Percentiles rank a stretch among this genome's conserved stretches.
These are phyloP conservation scores for Ceratocystis lukuohia DNA, from an alignment of 2,329 filamentous ascomycete genomes.

Conservation along the genomic window DNA sequence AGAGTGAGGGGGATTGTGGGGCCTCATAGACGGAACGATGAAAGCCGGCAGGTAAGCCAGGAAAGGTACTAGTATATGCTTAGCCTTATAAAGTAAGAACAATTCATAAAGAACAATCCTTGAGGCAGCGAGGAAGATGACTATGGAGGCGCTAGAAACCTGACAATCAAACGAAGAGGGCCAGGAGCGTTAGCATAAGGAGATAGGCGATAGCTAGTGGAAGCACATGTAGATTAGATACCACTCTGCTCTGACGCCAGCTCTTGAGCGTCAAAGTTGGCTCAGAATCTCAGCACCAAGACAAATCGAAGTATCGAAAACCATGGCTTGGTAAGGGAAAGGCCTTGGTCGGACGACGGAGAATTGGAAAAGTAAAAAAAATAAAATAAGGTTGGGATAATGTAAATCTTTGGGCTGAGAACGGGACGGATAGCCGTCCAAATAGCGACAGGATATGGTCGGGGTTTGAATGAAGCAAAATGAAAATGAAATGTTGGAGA, in stretches of 20 bases:
- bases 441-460: not conserved
- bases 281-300: not conserved
- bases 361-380: not conserved
- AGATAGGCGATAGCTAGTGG: not conserved
- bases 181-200: not conserved
- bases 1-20: no score
- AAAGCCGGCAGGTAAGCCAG: not conserved
- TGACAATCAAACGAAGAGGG: not conserved
- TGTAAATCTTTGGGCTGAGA: not conserved
- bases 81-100: not conserved
- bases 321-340: no score
- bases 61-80: not conserved
- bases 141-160: conserved; percentile 1
- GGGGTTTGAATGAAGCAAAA: not conserved
- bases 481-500: not conserved
- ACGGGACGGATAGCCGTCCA: not conserved
- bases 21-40: not conserved
- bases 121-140: not conserved
- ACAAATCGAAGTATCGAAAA: not conserved
- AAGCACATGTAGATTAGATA: not conserved
- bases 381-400: not conserved
- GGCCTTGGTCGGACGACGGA: no score
- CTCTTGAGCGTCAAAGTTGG: not conserved
- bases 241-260: not conserved
- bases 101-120: not conserved